Evolutionary conservation across 306 rosid genomes (phyloP), one percentile per base, ranked within the genome.

Genomic region (Macrotyloma uniflorum): DNA sequence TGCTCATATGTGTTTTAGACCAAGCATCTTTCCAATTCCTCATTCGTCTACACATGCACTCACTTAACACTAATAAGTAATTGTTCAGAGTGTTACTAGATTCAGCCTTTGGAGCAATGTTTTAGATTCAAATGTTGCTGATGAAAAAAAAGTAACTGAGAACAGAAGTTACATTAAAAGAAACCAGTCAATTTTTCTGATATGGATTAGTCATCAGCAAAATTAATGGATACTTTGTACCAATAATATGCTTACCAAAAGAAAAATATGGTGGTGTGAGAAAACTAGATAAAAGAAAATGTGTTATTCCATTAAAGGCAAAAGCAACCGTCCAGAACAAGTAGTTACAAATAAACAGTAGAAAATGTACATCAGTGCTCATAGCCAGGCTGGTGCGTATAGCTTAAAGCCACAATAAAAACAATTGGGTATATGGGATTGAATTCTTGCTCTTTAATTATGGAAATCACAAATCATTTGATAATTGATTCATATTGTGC

Each of bases 381-480:
- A 40, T 67, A 68, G 83, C 79, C 84, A 58, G 86, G 47, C 70
- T 74, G 74, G 83, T 59, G 68, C 62, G 10, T 55, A 38, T 57
- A 36, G 72, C 73, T 66, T 46, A 72, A 49, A 71, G 55, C 45
- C 77, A 79, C 55, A 51, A 65, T 65, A 18, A 22, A 75, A 49
- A 64, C 57, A 73, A 40, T 76, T 47, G 28, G 63, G 75, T 19
- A 19, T 18, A 12, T 28, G 50, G 63, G 77, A 46, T 59, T 70
- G 54, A 79, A 33, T 65, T 46, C 76, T 59, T 1, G 43, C 54
- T 79, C 77, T 49, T 69, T 62, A 58, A 77, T 77, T 30, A 71
- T 42, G 68, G 33, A 57, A 74, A 66, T 36, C 71, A 79, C 80
- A 67, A 32, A 67, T 83, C 61, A 79, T 79, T 79, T 83, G 83